Evolutionary conservation across 2,329 filamentous ascomycete genomes (phyloP), one percentile per base, ranked within the genome.

Genomic region (Truncatella angustata): DNA sequence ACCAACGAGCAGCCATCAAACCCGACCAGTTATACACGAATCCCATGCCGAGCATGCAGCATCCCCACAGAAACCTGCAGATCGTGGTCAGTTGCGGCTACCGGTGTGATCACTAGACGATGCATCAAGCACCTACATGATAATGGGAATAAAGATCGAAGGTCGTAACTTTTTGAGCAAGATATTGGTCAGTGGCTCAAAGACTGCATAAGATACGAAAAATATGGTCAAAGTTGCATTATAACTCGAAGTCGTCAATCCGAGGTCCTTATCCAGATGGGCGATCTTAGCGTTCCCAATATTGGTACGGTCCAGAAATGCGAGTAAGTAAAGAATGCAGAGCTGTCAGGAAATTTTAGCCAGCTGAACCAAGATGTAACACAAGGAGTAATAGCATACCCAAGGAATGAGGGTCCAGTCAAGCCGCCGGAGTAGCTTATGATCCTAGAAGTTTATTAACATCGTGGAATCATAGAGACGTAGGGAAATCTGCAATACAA

Each of bases 161-260:
- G 91, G 91, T 1, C 84, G 79, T 55, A 90, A 73, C 16, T 78
- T 80, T 71, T 95, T 96, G 54, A 96, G 82, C 21, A 96, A 70
- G 43, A 93, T 75, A 66, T 96, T 95, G 54, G 89, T 91, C 39
- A 91, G 61, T 0, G 85, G 84, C 66, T 94, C 90, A 56, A 90
- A 91, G 30, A 91, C 70, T 2, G 88, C 80, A 66, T 96, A 96
- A 0, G 88, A 91, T 46, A 95, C 78, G 72, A 95, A 96, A 73
- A 96, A 96, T 60, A 95, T 87, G 30, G 88, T 90, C 6, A 96
- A 76, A 0, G 85, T 81, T 20, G 81, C 76, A 66, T 92, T 92
- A 72, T 91, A 96, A 63, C 88, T 76, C 5, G 75, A 70, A 2
- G 79, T 76, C 0, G 77, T 78, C 46, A 93, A 81, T 28, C 79